phyloP scores from a whole-genome alignment of 139 green algal species.

The Limnomonas spitsbergensis region DNA sequence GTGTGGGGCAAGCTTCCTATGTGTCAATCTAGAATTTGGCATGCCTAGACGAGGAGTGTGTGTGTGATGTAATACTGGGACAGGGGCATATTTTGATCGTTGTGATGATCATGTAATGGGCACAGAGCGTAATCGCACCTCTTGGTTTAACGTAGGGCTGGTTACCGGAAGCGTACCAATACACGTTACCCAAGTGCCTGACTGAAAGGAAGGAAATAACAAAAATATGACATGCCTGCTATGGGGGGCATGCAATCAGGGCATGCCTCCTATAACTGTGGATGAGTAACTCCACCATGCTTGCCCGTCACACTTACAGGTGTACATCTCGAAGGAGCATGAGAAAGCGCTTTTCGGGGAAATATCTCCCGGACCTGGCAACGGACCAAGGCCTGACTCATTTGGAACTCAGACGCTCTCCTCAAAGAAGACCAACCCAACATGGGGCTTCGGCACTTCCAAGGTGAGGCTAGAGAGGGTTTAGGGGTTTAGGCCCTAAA shows the following conservation, averaged over 20 bases:
- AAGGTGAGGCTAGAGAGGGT: constrained; percentile 13
- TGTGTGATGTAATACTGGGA: too few species aligned
- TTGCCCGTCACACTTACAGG: neutral
- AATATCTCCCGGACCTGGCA: constrained; percentile 52
- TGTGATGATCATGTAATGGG: too few species aligned
- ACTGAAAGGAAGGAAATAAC: too few species aligned
- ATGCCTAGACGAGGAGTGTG: too few species aligned
- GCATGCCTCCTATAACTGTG: too few species aligned
- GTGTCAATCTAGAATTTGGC: neutral
- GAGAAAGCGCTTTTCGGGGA: constrained; percentile 55
- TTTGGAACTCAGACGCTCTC: constrained; percentile 52
- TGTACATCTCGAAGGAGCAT: constrained; percentile 66
- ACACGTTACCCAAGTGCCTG: too few species aligned
- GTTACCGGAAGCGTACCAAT: too few species aligned
- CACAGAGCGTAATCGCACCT: neutral
- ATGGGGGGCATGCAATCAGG: too few species aligned
- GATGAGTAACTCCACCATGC: too few species aligned
- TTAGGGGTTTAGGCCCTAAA: neutral
- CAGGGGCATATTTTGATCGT: too few species aligned
- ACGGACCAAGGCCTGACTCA: constrained; percentile 24
- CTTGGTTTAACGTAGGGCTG: too few species aligned
- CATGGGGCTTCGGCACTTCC: constrained; percentile 57
- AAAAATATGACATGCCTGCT: too few species aligned
- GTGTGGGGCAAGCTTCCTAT: neutral
- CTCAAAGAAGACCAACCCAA: constrained; percentile 47